These are phyloP conservation scores for Tremella mesenterica DNA, from an alignment of 768 basidiomycete genomes.

Conservation along the genomic window DNA sequence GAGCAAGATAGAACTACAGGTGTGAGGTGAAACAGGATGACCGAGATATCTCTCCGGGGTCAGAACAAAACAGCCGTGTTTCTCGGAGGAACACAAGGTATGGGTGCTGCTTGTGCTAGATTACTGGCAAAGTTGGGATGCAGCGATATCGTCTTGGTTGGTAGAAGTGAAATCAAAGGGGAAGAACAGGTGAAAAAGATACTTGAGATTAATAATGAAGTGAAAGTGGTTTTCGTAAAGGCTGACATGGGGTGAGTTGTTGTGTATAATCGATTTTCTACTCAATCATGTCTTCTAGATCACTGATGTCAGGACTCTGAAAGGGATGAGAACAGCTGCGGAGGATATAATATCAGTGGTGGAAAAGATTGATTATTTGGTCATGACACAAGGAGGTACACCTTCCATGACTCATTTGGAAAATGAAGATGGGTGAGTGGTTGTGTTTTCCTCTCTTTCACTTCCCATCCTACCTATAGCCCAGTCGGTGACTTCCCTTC, in stretches of 20 bases:
- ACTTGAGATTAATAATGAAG: background rate
- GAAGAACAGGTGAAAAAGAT: background rate
- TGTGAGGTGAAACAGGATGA: too few species aligned
- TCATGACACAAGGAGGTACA: constrained; percentile 13
- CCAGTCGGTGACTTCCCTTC: too few species aligned
- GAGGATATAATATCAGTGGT: background rate
- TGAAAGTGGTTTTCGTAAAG: background rate
- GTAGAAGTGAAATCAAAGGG: constrained; percentile 5
- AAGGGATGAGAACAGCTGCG: constrained; percentile 11
- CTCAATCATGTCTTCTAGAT: too few species aligned
- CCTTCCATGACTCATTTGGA: constrained; percentile 2
- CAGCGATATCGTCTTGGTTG: constrained; percentile 6
- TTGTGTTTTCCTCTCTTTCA: background rate
- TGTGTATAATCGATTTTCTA: too few species aligned
- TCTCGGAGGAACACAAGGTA: constrained; percentile 12
- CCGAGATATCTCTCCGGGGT: background rate
- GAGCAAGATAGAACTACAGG: too few species aligned
- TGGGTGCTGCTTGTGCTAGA: constrained; percentile 6
- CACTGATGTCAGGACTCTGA: constrained; percentile 3
- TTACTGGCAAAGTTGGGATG: constrained; percentile 2
- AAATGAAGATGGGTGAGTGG: constrained; percentile 17
- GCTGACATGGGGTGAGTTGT: constrained; percentile 7
- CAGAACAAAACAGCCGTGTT: constrained; percentile 5
- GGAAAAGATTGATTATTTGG: constrained; percentile 14
- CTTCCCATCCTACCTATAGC: background rate